Evolutionary conservation across 768 basidiomycete genomes (phyloP), one percentile per base, ranked within the genome.

Genomic region (Clavaria fumosa): DNA sequence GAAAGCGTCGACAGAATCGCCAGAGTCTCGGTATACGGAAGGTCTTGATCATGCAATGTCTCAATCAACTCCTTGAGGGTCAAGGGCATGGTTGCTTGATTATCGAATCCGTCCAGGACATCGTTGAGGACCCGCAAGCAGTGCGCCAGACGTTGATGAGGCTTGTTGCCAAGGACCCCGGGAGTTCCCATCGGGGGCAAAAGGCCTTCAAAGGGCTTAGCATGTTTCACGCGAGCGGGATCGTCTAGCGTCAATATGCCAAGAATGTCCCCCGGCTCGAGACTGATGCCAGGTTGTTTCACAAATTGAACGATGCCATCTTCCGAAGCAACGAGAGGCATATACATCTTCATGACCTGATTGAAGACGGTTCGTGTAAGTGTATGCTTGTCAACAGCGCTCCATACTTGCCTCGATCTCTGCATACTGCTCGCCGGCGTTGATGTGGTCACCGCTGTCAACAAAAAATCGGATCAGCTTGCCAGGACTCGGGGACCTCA

Each of bases 301-400:
- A 97, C 86, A 50, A 97, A 75, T 50, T 93, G 90, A 12, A 91
- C 78, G 32, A 79, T 69, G 50, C 95, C 95, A 54, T 93, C 88
- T 55, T 99, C 95, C 2, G 81, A 72, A 4, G 90, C 89, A 39
- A 86, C 76, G 39, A 99, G 73, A 3, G 90, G 90, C 93, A 99
- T 95, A 59, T 95, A 95, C 95, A 97, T 99, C 66, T 99, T 96
- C 89, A 95, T 91, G 43, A 88, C 84, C 80, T 82, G 38, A 33
- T 15, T 23, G 34, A 22, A 28, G 31, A 22, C 37, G 41, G 5
- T 47, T 21, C 21, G 7, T 43, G 32, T 41, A 39, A 30, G 17
- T 14, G 42, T 4, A 37, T n/a, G n/a, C n/a, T n/a, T n/a, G n/a
- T n/a, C n/a, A n/a, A n/a, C 23, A 34, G 12, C 34, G 22, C 31